A percentile compares a stretch with the other conserved stretches of the same genome.
Evolutionary conservation across 352 stramenopile species (phyloP).

Genomic region (Pythium brassicae): DNA sequence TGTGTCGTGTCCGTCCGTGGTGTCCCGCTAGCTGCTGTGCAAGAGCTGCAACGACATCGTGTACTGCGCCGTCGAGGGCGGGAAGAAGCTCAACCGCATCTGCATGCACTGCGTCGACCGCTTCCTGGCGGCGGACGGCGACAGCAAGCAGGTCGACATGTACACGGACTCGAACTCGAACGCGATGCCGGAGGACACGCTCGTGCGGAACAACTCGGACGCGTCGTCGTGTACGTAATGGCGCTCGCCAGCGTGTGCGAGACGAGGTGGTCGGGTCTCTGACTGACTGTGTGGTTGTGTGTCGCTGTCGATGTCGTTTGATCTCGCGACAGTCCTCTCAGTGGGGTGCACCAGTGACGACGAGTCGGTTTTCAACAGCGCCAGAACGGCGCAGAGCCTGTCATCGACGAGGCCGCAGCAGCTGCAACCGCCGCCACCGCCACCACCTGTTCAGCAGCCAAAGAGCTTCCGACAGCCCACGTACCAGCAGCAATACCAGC

Average conservation of each 20-base stretch:
- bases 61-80: constrained; percentile 53
- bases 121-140: constrained; percentile 9
- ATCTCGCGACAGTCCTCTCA: no score
- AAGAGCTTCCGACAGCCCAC: background rate
- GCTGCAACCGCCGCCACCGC: background rate
- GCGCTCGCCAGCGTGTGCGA: no score
- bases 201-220: constrained; percentile 3
- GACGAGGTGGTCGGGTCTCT: background rate
- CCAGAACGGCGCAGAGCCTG: background rate
- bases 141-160: constrained; percentile 13
- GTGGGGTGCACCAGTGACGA: no score
- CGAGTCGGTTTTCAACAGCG: no score
- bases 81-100: constrained; percentile 67
- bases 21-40: constrained; percentile 26
- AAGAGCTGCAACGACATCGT: constrained; percentile 61
- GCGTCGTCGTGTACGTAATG: constrained; percentile 1
- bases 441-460: background rate
- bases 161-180: constrained; percentile 12
- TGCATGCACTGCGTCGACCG: constrained; percentile 57
- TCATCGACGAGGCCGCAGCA: background rate
- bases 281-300: background rate
- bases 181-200: background rate
- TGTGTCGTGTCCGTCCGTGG: background rate
- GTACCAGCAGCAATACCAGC: background rate
- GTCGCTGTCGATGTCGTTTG: background rate